phyloP scores from a whole-genome alignment of 176 grass and related monocot species.

The Aegilops bicornis region DNA sequence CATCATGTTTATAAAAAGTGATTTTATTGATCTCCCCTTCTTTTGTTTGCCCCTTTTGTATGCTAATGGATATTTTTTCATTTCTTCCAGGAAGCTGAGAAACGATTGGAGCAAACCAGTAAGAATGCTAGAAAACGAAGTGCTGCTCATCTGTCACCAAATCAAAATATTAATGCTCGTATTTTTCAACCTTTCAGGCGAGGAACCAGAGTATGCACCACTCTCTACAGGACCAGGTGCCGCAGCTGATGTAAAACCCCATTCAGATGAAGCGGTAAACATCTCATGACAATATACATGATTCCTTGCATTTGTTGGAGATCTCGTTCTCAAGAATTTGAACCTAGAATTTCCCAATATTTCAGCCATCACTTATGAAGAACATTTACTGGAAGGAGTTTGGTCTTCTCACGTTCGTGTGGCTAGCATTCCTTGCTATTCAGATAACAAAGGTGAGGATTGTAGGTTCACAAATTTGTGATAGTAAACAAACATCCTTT shows the following conservation, averaged over 20 bases:
- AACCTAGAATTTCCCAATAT: constrained; percentile 20
- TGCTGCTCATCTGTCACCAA: constrained; percentile 18
- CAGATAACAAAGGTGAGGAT: constrained; percentile 68
- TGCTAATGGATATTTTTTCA: not conserved
- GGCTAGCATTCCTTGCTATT: constrained; percentile 78
- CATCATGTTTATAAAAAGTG: not conserved
- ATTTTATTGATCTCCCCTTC: not conserved
- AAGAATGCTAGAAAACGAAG: constrained; percentile 30
- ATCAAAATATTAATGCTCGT: not conserved
- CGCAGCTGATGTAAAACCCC: constrained; percentile 34
- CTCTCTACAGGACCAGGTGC: constrained; percentile 71
- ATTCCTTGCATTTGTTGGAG: constrained; percentile 3
- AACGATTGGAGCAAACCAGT: constrained; percentile 52
- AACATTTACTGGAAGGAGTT: constrained; percentile 90
- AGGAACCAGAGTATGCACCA: constrained; percentile 57
- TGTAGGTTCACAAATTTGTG: not conserved
- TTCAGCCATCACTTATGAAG: constrained; percentile 58
- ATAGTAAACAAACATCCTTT: not conserved
- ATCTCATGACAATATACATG: constrained; percentile 13
- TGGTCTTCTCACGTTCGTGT: constrained; percentile 80
- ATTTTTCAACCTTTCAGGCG: constrained; percentile 37
- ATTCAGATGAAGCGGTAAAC: constrained; percentile 55
- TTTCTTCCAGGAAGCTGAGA: constrained; percentile 59
- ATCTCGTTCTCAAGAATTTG: not conserved
- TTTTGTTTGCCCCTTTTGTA: not conserved